Evolutionary conservation across 371 early-diverging fungal species (phyloP), one percentile per base, ranked within the genome.

Genomic region (Mucor plumbeus): DNA sequence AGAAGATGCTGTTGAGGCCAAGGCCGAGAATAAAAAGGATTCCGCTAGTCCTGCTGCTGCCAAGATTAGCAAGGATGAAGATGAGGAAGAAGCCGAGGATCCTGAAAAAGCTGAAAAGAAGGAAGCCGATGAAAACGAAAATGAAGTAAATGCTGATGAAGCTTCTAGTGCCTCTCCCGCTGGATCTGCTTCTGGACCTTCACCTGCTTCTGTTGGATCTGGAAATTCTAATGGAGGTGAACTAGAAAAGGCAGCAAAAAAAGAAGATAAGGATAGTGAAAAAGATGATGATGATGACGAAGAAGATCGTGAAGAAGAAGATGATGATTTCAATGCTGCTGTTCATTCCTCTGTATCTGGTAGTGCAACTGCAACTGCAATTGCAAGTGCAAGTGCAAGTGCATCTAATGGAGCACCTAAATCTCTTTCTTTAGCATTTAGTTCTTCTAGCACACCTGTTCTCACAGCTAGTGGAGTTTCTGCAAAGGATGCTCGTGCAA

Each of bases 351-450:
- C 56, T 17, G 14, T 38, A 43, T 59, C 5, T 17, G 43, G 50
- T 6, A 59, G 36, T 33, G 40, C 44, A 4, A 36, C 54, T 38
- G 61, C 54, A 17, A n/a, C n/a, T n/a, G n/a, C n/a, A n/a, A n/a
- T n/a, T n/a, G n/a, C n/a, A n/a, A n/a, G n/a, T n/a, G n/a, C n/a
- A n/a, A n/a, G n/a, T n/a, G 40, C 44, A 4, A 36, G 58, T 38
- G 61, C 54, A 17, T 47, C 59, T 13, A 26, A 60, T 43, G 10
- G 33, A 8, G 56, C 44, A 11, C 60, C 71, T 21, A 66, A 47
- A 21, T 61, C 50, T 33, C 57, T 41, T 48, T 58, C 63, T 13
- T 40, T 60, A 33, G 62, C 71, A 9, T 72, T 66, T 40, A 56
- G 60, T 59, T 47, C 62, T 17, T 50, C 63, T 38, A 38, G 21